Percentiles rank a stretch among this genome's conserved stretches.
Evolutionary conservation across 805 yeast species (phyloP).

Genomic region (Metschnikowia aberdeeniae): DNA sequence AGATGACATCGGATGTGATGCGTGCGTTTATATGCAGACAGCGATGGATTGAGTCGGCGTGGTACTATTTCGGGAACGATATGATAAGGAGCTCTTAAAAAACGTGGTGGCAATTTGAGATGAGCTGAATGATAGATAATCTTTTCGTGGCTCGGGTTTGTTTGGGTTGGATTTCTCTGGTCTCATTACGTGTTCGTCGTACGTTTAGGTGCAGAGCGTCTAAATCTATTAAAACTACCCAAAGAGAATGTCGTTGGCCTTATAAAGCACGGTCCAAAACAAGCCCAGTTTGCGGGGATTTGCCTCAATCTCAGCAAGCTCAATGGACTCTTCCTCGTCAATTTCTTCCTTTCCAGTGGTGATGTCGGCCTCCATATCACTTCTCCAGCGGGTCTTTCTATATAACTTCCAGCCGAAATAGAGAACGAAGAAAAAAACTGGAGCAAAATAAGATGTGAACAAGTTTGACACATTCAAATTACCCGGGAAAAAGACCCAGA

Average conservation of each 20-base stretch:
- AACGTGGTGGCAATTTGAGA: too few relatives aligned
- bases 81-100: too few relatives aligned
- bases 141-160: too few relatives aligned
- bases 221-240: slow-evolving; percentile 10
- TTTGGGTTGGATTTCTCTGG: too few relatives aligned
- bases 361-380: slow-evolving; percentile 50
- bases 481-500: slow-evolving; percentile 39
- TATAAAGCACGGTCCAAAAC: slow-evolving; percentile 20
- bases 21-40: too few relatives aligned
- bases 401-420: slow-evolving; percentile 50
- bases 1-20: too few relatives aligned
- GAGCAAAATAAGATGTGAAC: slow-evolving; percentile 38
- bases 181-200: too few relatives aligned
- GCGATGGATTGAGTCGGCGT: too few relatives aligned
- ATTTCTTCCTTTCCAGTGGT: slow-evolving; percentile 52
- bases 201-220: too few relatives aligned
- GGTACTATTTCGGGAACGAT: too few relatives aligned
- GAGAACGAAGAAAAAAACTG: slow-evolving; percentile 44
- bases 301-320: slow-evolving; percentile 18
- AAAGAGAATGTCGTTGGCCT: slow-evolving; percentile 21
- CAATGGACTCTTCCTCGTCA: slow-evolving; percentile 52
- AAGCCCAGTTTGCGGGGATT: slow-evolving; percentile 21
- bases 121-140: too few relatives aligned
- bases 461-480: slow-evolving; percentile 30
- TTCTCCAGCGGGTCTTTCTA: slow-evolving; percentile 45